Percentiles rank a stretch among this genome's conserved stretches.
Evolutionary conservation across 371 early-diverging fungal species (phyloP).

Genomic region (Zychaea mexicana): DNA sequence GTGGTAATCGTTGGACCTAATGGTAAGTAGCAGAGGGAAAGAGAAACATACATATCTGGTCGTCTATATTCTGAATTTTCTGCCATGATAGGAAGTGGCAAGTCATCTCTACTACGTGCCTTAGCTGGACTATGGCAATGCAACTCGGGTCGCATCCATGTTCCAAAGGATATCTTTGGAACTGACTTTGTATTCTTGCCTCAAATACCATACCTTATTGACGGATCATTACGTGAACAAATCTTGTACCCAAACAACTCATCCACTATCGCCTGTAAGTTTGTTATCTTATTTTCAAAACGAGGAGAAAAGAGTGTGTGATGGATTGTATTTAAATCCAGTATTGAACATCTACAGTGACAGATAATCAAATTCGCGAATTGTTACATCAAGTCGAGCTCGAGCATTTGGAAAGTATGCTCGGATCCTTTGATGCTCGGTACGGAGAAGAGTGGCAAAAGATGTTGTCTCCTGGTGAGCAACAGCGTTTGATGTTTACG

Average conservation of each 20-base stretch:
- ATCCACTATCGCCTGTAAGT: constrained; percentile 30
- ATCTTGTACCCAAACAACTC: constrained; percentile 54
- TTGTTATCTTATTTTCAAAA: neutral
- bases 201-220: constrained; percentile 66
- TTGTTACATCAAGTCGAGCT: constrained; percentile 55
- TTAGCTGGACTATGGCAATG: constrained; percentile 77
- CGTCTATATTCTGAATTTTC: constrained; percentile 7
- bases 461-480: constrained; percentile 80
- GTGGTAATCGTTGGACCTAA: constrained; percentile 75
- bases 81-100: constrained; percentile 61
- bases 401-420: constrained; percentile 45
- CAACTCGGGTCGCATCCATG: constrained; percentile 30
- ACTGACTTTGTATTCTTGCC: constrained; percentile 68
- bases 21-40: no score
- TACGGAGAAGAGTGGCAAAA: constrained; percentile 67
- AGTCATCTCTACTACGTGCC: constrained; percentile 72
- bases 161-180: constrained; percentile 21
- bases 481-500: constrained; percentile 72
- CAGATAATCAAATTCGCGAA: constrained; percentile 50
- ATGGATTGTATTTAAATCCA: neutral
- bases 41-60: no score
- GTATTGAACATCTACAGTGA: constrained; percentile 29
- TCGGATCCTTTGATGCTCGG: constrained; percentile 50
- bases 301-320: neutral
- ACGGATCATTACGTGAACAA: constrained; percentile 76